These are phyloP conservation scores for Scleroderma bovista DNA, from an alignment of 768 basidiomycete species.

Conservation along the genomic window DNA sequence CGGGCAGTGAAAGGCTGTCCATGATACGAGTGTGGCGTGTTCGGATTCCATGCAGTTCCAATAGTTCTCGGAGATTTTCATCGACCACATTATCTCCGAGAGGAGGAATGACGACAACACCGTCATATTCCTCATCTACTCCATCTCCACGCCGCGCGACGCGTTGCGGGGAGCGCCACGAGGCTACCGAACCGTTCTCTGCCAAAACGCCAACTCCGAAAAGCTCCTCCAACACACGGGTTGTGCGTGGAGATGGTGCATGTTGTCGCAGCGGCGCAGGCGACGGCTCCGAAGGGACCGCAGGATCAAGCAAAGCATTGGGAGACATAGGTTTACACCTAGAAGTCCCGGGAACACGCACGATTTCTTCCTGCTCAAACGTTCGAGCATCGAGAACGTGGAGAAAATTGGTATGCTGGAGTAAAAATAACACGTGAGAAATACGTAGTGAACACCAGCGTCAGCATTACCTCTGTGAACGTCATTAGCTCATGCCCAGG, in stretches of 20 bases:
- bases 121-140: constrained; percentile 38
- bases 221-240: constrained; percentile 52
- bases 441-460: background rate
- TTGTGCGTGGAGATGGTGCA: constrained; percentile 28
- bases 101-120: constrained; percentile 50
- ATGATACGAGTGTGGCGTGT: constrained; percentile 24
- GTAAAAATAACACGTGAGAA: constrained; percentile 8
- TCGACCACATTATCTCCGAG: constrained; percentile 52
- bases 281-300: constrained; percentile 7
- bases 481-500: constrained; percentile 71
- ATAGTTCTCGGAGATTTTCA: constrained; percentile 50
- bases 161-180: constrained; percentile 20
- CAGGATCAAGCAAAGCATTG: constrained; percentile 8
- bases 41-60: constrained; percentile 45
- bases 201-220: constrained; percentile 36
- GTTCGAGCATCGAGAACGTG: constrained; percentile 87
- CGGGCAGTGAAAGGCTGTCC: constrained; percentile 20
- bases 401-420: constrained; percentile 72
- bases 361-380: constrained; percentile 70
- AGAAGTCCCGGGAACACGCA: constrained; percentile 47
- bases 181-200: constrained; percentile 6
- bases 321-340: constrained; percentile 13
- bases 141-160: constrained; percentile 15
- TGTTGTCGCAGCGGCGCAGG: constrained; percentile 13
- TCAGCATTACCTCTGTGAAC: constrained; percentile 74